These are phyloP conservation scores for Pseudoturritis turrita DNA, from an alignment of 345 rosid species.

Conservation along the genomic window DNA sequence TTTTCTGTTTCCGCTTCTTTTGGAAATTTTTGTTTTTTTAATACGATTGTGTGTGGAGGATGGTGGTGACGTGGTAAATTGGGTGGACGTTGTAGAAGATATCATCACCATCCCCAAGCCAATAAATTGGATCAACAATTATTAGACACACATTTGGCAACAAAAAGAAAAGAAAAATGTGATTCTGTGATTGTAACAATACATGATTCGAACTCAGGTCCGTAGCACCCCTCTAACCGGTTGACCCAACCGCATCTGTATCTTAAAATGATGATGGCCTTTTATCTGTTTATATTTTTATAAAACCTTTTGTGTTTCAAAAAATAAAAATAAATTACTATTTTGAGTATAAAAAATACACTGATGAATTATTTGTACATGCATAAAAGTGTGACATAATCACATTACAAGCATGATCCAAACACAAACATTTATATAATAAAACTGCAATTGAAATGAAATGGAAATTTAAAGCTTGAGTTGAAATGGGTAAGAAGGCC, in stretches of 20 bases:
- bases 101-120: constrained; percentile 4
- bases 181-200: no score
- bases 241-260: no score
- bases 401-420: not conserved
- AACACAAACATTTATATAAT: not conserved
- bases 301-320: no score
- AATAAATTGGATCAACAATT: not conserved
- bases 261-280: no score
- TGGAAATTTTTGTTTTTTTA: not conserved
- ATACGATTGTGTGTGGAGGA: not conserved
- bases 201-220: no score
- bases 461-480: constrained; percentile 12
- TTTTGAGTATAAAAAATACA: no score
- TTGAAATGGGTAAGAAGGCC: constrained; percentile 35
- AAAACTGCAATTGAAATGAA: not conserved
- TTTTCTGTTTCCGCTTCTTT: constrained; percentile 14
- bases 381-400: not conserved
- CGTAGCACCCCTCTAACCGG: no score
- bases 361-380: no score
- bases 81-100: constrained; percentile 13
- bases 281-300: no score
- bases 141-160: constrained; percentile 16
- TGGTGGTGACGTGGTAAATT: constrained; percentile 22
- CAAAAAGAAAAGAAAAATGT: no score
- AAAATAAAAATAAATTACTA: no score